Percentiles rank a stretch among this genome's conserved stretches.
phyloP scores from a whole-genome alignment of 192 early-diverging fungal species.

The Obelidium mucronatum region DNA sequence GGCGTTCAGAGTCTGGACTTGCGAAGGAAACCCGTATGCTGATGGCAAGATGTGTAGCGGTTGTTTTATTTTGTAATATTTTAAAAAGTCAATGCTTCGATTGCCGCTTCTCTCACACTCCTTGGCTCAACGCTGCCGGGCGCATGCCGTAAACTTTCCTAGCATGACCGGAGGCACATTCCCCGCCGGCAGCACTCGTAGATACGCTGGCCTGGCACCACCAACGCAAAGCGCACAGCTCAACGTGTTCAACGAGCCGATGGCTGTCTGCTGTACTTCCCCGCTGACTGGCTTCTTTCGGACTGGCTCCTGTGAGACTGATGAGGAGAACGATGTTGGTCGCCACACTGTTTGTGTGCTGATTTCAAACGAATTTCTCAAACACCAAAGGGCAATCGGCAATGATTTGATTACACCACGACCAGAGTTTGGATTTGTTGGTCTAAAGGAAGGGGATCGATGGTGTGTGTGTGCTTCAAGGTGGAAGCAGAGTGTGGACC shows the following conservation, averaged over 20 bases:
- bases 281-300: constrained; percentile 22
- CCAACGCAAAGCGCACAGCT: not conserved
- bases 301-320: constrained; percentile 19
- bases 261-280: constrained; percentile 1
- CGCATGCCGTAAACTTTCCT: no score
- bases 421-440: constrained; percentile 5
- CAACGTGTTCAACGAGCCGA: constrained; percentile 11
- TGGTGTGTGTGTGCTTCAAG: constrained; percentile 19
- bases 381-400: not conserved
- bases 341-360: constrained; percentile 8
- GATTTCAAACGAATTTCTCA: not conserved
- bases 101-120: no score
- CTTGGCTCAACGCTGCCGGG: no score
- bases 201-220: not conserved
- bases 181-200: no score
- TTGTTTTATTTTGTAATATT: no score
- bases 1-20: no score
- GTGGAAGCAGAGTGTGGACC: constrained; percentile 8
- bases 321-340: not conserved
- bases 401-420: constrained; percentile 21
- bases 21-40: no score
- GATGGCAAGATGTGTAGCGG: no score
- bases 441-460: constrained; percentile 15
- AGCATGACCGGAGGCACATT: no score
- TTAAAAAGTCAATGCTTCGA: no score